Base-by-base conservation (phyloP, 1,284 basidiomycete genomes). In the Leccinum griseonigrum region DNA sequence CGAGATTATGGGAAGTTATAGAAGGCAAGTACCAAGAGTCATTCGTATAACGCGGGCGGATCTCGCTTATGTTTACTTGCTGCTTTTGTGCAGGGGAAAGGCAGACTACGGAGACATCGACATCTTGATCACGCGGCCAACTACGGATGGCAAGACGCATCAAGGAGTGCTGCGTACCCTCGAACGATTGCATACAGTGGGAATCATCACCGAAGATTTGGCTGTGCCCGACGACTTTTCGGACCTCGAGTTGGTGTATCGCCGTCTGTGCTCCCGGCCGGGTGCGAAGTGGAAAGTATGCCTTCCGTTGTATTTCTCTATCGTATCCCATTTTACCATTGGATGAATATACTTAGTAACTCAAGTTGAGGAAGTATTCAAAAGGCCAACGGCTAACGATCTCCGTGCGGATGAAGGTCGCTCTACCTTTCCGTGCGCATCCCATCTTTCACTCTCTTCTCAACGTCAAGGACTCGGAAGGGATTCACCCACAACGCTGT, bases 1-100 rank as follows among this genome's bases (percentile, higher is more conserved):
- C 14, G 86, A 94, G 60, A 88, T 94, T 59, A 96, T 97, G 95
- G 95, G 95, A 1, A 94, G 91, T 67, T 97, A 89, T 73, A 80
- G 94, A 64, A 83, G 95, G 90, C 85, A 29, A 56, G 59, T 46
- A 69, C 58, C n/a, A 22, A 3, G 54, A 57, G 55, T 54, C 29
- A 29, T 46, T n/a, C 26, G 32, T 18, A 8, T n/a, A 57, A 28
- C 18, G 14, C 14, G 11, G 11, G 5, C 22, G 7, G 7, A 13
- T 18, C 11, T 48, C 7, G 2, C 14, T 48, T 26, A 50, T 50
- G 8, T 55, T 29, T 48, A 57, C 28, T 55, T 67, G 22, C 66
- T 13, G 10, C 9, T 38, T 32, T 9, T n/a, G 31, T 58, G 40
- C 63, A 91, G 90, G 62, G 91, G 92, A 5, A 88, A 88, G 70